A percentile compares a stretch with the other conserved stretches of the same genome.
Evolutionary conservation across 495 filamentous ascomycete species (phyloP).

Genomic region (Durotheca rogersii): DNA sequence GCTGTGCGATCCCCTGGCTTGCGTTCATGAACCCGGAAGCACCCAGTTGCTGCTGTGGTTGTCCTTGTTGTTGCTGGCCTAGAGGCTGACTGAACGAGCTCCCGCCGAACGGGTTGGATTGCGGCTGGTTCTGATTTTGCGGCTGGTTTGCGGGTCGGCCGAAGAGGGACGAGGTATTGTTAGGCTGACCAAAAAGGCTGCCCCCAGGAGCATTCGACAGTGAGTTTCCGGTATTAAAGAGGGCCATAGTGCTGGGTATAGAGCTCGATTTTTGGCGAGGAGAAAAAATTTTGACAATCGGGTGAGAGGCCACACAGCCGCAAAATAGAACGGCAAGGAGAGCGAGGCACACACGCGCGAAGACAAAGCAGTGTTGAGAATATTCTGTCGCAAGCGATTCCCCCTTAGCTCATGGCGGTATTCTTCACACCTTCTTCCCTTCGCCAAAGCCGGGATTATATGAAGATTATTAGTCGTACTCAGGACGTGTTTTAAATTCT

Average conservation of each 20-base stretch:
- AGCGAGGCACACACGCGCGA: background rate
- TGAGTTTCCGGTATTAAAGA: conserved; percentile 32
- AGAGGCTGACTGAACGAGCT: conserved; percentile 34
- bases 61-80: conserved; percentile 22
- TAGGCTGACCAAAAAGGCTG: conserved; percentile 14
- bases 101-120: conserved; percentile 16
- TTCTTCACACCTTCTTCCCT: background rate
- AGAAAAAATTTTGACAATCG: background rate
- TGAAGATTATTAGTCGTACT: no score
- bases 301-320: no score
- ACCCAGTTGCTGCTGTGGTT: conserved; percentile 22
- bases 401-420: conserved; percentile 16
- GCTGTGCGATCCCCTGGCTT: conserved; percentile 35
- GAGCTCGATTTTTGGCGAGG: no score
- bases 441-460: no score
- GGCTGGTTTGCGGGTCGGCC: conserved; percentile 21
- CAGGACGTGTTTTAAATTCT: no score
- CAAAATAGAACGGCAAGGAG: background rate
- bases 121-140: conserved; percentile 23
- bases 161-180: conserved; percentile 13
- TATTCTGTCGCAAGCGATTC: no score
- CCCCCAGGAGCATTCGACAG: conserved; percentile 17
- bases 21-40: conserved; percentile 38
- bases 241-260: conserved; percentile 17
- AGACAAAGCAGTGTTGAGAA: conserved; percentile 16